phyloP scores from a whole-genome alignment of 2,329 filamentous ascomycete genomes.

The Pseudohalonectria lignicola region DNA sequence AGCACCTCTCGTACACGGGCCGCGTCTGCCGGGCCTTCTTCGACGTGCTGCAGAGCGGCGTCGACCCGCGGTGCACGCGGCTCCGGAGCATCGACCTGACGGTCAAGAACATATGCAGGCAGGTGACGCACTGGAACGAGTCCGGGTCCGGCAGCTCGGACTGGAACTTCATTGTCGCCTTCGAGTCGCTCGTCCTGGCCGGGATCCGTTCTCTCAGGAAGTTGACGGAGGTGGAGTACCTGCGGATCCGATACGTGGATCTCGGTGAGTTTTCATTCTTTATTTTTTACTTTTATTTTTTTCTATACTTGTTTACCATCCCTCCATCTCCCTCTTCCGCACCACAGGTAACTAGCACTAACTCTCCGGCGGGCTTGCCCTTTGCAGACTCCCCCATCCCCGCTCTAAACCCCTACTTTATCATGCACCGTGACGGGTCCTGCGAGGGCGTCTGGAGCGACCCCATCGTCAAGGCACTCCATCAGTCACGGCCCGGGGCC shows the following conservation, averaged over 20 bases:
- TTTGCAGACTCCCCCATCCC: slow-evolving; percentile 54
- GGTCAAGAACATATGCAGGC: slow-evolving; percentile 64
- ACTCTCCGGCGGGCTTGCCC: background rate
- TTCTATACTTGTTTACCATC: background rate
- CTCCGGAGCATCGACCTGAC: slow-evolving; percentile 60
- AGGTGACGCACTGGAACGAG: slow-evolving; percentile 43
- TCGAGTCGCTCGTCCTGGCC: slow-evolving; percentile 56
- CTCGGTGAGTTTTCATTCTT: slow-evolving; percentile 44
- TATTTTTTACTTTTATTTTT: background rate
- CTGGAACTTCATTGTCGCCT: slow-evolving; percentile 59
- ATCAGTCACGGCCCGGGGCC: slow-evolving; percentile 43
- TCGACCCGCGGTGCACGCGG: slow-evolving; percentile 33
- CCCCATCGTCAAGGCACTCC: slow-evolving; percentile 49
- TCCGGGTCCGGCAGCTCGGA: slow-evolving; percentile 61
- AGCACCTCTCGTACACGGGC: slow-evolving; percentile 62
- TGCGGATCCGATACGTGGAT: slow-evolving; percentile 67
- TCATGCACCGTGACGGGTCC: slow-evolving; percentile 40
- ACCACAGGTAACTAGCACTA: too few species aligned
- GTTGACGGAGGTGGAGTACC: slow-evolving; percentile 47
- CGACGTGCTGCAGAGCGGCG: slow-evolving; percentile 38
- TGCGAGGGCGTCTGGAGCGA: slow-evolving; percentile 67
- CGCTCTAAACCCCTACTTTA: slow-evolving; percentile 62
- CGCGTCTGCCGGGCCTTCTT: slow-evolving; percentile 63
- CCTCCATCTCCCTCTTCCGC: background rate
- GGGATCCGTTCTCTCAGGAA: slow-evolving; percentile 49